Conservation (phyloP, 2,329 filamentous ascomycete species). For the Alternaria brassicicola region DNA sequence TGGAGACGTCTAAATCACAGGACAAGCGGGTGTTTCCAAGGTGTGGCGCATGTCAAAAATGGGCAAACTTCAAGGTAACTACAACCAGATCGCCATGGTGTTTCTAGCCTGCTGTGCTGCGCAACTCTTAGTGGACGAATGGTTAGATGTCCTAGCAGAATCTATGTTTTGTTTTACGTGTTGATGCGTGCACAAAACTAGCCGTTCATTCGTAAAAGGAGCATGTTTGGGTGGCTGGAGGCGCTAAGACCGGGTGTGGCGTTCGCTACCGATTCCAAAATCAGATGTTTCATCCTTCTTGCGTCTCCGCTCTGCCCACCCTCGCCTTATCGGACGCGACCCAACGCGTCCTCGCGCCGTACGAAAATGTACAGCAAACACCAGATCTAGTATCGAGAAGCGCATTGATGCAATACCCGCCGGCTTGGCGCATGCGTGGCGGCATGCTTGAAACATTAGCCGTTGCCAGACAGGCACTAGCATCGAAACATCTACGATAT, state of each 20-base stretch:
- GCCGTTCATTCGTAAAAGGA: not conserved
- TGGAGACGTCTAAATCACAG: not conserved
- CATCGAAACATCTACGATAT: not conserved
- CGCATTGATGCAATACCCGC: not conserved
- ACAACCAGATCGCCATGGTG: not conserved
- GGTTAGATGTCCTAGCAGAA: not conserved
- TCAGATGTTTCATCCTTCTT: not conserved
- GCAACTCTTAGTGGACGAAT: not conserved
- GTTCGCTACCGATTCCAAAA: not conserved
- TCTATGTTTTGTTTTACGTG: not conserved
- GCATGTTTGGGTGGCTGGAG: not conserved
- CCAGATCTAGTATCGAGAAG: not conserved
- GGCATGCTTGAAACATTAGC: not conserved
- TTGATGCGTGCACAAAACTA: not conserved
- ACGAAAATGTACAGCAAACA: not conserved
- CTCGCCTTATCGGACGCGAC: not conserved
- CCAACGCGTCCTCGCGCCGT: not conserved
- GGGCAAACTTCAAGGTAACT: not conserved
- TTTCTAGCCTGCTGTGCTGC: no score
- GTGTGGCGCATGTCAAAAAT: not conserved
- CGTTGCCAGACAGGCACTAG: not conserved
- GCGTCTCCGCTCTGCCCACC: not conserved
- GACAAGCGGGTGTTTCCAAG: not conserved
- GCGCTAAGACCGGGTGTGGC: not conserved
- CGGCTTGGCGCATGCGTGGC: not conserved